Percentiles rank a stretch among this genome's conserved stretches.
These are phyloP conservation scores for Trametes gibbosa DNA, from an alignment of 768 basidiomycete species.

Conservation along the genomic window DNA sequence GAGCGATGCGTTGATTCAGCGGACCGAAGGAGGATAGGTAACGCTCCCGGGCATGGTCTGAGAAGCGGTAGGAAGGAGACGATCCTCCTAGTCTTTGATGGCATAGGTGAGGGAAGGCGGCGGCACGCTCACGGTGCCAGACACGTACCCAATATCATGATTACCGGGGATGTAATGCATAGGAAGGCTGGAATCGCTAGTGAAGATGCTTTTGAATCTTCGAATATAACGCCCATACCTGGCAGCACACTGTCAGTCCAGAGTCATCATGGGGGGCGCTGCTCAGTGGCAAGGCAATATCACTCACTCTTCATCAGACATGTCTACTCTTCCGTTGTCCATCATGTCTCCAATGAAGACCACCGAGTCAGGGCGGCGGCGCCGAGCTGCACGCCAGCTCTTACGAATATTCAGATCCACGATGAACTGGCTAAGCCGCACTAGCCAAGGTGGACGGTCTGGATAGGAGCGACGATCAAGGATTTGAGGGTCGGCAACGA, in stretches of 20 bases:
- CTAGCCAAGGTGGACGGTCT: slow-evolving; percentile 50
- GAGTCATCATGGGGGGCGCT: background rate
- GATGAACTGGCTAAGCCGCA: slow-evolving; percentile 58
- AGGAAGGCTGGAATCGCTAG: slow-evolving; percentile 36
- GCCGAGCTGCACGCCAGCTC: slow-evolving; percentile 70
- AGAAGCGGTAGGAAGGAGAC: slow-evolving; percentile 23
- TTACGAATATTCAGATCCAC: slow-evolving; percentile 85
- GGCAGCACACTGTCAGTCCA: background rate
- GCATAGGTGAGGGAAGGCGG: background rate
- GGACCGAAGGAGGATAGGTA: slow-evolving; percentile 78
- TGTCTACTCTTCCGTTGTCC: slow-evolving; percentile 72
- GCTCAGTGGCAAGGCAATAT: background rate
- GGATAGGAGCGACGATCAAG: slow-evolving; percentile 76
- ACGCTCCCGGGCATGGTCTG: slow-evolving; percentile 36
- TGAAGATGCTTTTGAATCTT: slow-evolving; percentile 73
- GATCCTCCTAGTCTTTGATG: slow-evolving; percentile 30
- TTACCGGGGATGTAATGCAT: slow-evolving; percentile 84
- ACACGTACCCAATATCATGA: slow-evolving; percentile 74
- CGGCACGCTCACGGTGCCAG: background rate
- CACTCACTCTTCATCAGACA: slow-evolving; percentile 68
- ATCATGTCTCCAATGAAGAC: slow-evolving; percentile 92
- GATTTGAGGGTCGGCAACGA: slow-evolving; percentile 88
- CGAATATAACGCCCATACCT: slow-evolving; percentile 74
- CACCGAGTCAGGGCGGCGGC: slow-evolving; percentile 63
- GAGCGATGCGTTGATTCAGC: slow-evolving; percentile 56